These are phyloP conservation scores for Effrenium voratum DNA, from an alignment of 73 alveolate species.

Conservation along the genomic window DNA sequence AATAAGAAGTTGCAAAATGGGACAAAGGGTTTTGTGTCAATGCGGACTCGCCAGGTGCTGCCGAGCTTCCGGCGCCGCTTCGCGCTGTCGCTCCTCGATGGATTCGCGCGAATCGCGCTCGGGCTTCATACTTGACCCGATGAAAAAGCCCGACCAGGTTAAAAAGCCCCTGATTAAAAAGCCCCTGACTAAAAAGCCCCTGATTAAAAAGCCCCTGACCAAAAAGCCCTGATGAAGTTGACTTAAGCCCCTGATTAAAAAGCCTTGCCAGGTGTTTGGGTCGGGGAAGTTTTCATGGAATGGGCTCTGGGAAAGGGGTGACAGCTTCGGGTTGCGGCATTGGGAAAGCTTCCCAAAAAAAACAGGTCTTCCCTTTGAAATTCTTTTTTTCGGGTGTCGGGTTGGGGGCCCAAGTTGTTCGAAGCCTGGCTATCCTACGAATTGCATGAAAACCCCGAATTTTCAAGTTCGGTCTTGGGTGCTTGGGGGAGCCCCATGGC, in stretches of 20 bases:
- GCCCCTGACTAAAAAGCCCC: neutral
- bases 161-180: neutral
- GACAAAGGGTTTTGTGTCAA: neutral
- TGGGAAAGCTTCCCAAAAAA: too few relatives aligned
- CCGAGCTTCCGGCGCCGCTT: slow-evolving; percentile 4
- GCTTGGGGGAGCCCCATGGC: neutral
- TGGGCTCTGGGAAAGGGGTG: too few relatives aligned
- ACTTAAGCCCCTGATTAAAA: too few relatives aligned
- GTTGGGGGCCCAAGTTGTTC: too few relatives aligned
- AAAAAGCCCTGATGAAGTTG: too few relatives aligned
- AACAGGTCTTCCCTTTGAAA: too few relatives aligned
- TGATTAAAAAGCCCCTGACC: neutral
- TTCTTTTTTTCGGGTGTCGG: too few relatives aligned
- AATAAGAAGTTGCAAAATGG: neutral
- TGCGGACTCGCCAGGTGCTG: neutral
- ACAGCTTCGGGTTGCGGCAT: too few relatives aligned
- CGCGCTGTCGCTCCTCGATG: neutral
- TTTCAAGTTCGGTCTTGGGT: neutral
- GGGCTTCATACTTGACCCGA: neutral
- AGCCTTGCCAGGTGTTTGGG: too few relatives aligned
- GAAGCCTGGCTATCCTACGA: too few relatives aligned
- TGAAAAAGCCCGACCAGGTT: neutral
- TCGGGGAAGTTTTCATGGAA: too few relatives aligned
- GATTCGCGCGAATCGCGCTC: neutral
- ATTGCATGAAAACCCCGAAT: neutral